phyloP scores from a whole-genome alignment of 805 yeast species.

The Candida maesae region DNA sequence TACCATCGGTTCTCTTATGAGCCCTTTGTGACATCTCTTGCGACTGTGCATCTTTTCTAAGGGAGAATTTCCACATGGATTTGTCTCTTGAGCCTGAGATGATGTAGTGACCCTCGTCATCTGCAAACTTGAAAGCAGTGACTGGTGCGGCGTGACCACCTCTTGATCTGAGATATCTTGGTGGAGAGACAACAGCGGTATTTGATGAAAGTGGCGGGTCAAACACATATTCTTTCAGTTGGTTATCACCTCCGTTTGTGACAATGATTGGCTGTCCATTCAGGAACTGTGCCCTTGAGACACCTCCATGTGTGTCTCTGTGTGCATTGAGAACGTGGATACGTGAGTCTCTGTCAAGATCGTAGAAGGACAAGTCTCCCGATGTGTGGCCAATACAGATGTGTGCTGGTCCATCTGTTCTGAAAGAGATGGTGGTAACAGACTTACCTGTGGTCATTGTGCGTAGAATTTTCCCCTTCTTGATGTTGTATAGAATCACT shows the following conservation, averaged over 20 bases:
- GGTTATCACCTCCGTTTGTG: slow-evolving; percentile 89
- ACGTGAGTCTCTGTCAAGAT: slow-evolving; percentile 65
- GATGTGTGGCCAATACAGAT: slow-evolving; percentile 70
- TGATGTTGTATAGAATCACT: slow-evolving; percentile 61
- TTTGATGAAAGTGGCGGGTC: slow-evolving; percentile 78
- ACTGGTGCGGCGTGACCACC: slow-evolving; percentile 99
- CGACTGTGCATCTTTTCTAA: slow-evolving; percentile 94
- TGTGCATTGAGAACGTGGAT: slow-evolving; percentile 77
- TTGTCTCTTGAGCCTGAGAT: slow-evolving; percentile 84
- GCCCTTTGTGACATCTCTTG: slow-evolving; percentile 85
- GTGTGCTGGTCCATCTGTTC: slow-evolving; percentile 88
- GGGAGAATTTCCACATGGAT: slow-evolving; percentile 86
- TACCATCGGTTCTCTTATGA: slow-evolving; percentile 40
- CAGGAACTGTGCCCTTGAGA: slow-evolving; percentile 66
- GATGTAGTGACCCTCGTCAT: slow-evolving; percentile 75
- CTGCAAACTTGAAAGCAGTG: slow-evolving; percentile 67
- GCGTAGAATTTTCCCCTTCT: slow-evolving; percentile 54
- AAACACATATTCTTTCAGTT: slow-evolving; percentile 84
- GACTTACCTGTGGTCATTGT: slow-evolving; percentile 40
- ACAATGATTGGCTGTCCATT: slow-evolving; percentile 91
- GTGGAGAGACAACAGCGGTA: slow-evolving; percentile 72
- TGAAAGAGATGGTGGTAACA: slow-evolving; percentile 65
- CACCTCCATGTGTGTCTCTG: slow-evolving; percentile 70
- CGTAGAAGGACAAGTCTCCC: slow-evolving; percentile 87
- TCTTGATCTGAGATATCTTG: slow-evolving; percentile 85